Conservation (phyloP, 208 protist genomes). For the Trichomonas gallinae region DNA sequence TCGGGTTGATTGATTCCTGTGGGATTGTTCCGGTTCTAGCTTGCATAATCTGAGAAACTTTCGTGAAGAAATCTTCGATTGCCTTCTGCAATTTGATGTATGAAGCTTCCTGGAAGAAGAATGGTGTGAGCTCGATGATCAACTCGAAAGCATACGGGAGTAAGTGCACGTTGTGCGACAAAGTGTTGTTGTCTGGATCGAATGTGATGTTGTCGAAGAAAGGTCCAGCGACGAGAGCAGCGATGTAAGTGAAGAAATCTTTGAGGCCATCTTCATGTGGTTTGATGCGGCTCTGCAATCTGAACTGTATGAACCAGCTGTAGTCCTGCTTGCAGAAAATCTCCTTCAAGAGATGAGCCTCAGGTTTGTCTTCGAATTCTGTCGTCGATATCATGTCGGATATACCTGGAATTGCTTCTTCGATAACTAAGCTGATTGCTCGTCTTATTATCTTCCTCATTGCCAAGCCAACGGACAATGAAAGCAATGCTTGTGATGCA, state of each 20-base stretch:
- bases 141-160: neutral
- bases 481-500: neutral
- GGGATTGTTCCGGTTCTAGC: too few species aligned
- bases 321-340: neutral
- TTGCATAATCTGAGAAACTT: neutral
- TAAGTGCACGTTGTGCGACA: neutral
- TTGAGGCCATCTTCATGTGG: neutral
- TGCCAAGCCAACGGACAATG: neutral
- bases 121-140: neutral
- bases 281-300: neutral
- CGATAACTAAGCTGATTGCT: neutral
- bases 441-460: neutral
- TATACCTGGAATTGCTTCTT: neutral
- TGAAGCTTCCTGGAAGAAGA: neutral
- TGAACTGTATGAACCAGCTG: neutral
- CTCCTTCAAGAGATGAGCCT: neutral
- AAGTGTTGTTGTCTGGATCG: neutral
- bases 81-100: neutral
- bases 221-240: neutral
- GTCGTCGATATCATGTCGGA: neutral
- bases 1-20: neutral
- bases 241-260: neutral
- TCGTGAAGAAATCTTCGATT: neutral
- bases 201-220: neutral
- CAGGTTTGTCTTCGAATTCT: neutral